Base-by-base conservation (phyloP, 441 rosid genomes). In the Kokia cookei region DNA sequence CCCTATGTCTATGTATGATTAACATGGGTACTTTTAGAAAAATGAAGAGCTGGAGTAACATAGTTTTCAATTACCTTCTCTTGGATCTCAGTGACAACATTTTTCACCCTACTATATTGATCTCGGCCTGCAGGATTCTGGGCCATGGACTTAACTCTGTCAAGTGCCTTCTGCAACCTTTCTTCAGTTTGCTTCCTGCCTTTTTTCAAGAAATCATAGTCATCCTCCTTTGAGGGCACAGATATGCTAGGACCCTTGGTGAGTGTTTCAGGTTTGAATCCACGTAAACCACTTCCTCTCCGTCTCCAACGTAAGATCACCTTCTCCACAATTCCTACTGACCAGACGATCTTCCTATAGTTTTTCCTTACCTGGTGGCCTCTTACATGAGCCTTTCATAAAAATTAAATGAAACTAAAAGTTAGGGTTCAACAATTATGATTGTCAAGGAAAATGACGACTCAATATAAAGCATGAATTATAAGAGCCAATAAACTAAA, bases 141-240 rank as follows among this genome's bases (percentile, higher is more conserved):
- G 73, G 86, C 92, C 98, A 94, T 94, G 75, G 98, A 94, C 78
- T 91, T 92, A 15, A 94, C 98, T 79, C 97, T 84, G 69, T 89
- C 88, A 79, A 94, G 97, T 57, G 93, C 97, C 71, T 90, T 89
- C 72, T 89, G 85, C 35, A 92, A 80, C 78, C 98, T 76, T 73
- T 89, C 97, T 84, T 94, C 98, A 12, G 93, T 86, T 80, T 89
- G 97, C 83, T 88, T 94, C 78, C 94, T 84, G 73, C 97, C 97
- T 85, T 92, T 86, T 82, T 82, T 92, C 71, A 92, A 84, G 69
- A 94, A 91, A 83, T 94, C 97, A 69, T 86, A 79, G 48, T 94
- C 98, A 57, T 73, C 98, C 60, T 88, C 97, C 54, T 78, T 82
- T 15, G 82, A 65, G 50, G 82, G 65, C 72, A 76, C 82, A 71